Base-by-base conservation (phyloP, 1,284 basidiomycete genomes). In the Trichosporon faecale region DNA sequence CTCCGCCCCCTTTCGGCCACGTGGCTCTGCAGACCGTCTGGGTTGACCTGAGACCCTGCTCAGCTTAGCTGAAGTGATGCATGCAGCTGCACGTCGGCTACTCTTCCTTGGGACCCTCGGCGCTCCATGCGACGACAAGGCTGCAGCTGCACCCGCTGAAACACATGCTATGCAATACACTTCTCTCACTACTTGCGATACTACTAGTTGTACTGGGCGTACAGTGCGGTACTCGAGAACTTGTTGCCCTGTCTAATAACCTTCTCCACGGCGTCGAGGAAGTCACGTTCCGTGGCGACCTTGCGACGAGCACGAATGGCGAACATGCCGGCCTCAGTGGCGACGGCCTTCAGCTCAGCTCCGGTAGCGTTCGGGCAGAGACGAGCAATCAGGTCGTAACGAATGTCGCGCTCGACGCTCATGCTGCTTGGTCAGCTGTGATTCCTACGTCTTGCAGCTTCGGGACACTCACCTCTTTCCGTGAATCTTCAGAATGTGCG, bases 241-340 rank as follows among this genome's bases (percentile, higher is more conserved):
- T 99, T 98, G 78, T 93, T 95, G 65, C 96, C 96, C 85, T 98
- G 95, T 79, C 94, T 88, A 65, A 98, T 94, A 70, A 98, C 96
- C 86, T 98, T 98, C 86, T 99, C 96, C 3, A 99, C 96, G 5
- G 95, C 93, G 79, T 98, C 94, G 78, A 99, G 85, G 85, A 98
- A 99, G 85, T 99, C 97, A 70, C 94, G 90, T 82, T 99, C 97
- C 4, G 94, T 95, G 0, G 96, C 95, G 7, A 99, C 94, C 85
- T 99, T 98, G 83, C 97, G 88, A 76, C 97, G 87, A 68, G 95
- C 93, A 72, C 97, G 91, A 77, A 99, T 99, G 0, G 97, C 96
- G 85, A 98, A 99, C 97, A 99, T 99, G 55, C 97, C 97, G 40
- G 97, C 97, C 89, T 98, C 97, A 18, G 97, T 99, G 9, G 95